Evolutionary conservation across 768 basidiomycete species (phyloP).

Genomic region (Coprinellus micaceus): DNA sequence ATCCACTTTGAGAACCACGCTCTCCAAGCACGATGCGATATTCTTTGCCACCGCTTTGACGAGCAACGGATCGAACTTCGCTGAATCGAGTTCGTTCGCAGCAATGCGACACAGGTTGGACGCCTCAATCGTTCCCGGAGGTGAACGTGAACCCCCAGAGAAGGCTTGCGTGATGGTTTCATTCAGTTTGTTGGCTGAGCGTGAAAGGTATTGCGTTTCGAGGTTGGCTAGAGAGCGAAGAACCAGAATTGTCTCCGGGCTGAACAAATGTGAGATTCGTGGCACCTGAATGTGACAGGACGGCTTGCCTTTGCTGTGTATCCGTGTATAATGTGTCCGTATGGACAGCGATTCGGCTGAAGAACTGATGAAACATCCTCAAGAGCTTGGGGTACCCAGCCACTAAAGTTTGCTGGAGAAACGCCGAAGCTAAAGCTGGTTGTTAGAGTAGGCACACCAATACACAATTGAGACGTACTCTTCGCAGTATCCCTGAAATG

Average conservation of each 20-base stretch:
- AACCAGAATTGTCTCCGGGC: slow-evolving; percentile 88
- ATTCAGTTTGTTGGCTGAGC: slow-evolving; percentile 78
- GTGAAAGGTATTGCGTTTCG: slow-evolving; percentile 84
- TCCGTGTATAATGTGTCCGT: slow-evolving; percentile 91
- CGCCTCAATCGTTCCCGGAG: slow-evolving; percentile 76
- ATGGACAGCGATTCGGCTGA: slow-evolving; percentile 90
- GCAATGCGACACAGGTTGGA: slow-evolving; percentile 70
- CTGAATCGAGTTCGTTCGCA: slow-evolving; percentile 89
- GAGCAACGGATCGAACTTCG: slow-evolving; percentile 88
- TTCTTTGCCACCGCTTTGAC: slow-evolving; percentile 76
- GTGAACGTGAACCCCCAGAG: slow-evolving; percentile 61
- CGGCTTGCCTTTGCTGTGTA: slow-evolving; percentile 70
- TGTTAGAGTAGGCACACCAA: too few relatives aligned
- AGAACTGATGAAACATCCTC: slow-evolving; percentile 94
- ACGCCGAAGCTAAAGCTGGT: slow-evolving; percentile 67
- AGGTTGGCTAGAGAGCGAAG: slow-evolving; percentile 80
- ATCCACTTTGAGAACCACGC: slow-evolving; percentile 60
- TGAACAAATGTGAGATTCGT: slow-evolving; percentile 27
- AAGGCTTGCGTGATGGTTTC: slow-evolving; percentile 80
- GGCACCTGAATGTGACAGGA: slow-evolving; percentile 7
- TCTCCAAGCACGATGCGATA: slow-evolving; percentile 65
- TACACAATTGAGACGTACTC: too few relatives aligned
- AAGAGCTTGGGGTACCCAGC: slow-evolving; percentile 84
- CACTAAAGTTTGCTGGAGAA: slow-evolving; percentile 86
- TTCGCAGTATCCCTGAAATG: slow-evolving; percentile 76